Conservation (phyloP, 1,284 basidiomycete genomes). For the Melampsora allii-populina region DNA sequence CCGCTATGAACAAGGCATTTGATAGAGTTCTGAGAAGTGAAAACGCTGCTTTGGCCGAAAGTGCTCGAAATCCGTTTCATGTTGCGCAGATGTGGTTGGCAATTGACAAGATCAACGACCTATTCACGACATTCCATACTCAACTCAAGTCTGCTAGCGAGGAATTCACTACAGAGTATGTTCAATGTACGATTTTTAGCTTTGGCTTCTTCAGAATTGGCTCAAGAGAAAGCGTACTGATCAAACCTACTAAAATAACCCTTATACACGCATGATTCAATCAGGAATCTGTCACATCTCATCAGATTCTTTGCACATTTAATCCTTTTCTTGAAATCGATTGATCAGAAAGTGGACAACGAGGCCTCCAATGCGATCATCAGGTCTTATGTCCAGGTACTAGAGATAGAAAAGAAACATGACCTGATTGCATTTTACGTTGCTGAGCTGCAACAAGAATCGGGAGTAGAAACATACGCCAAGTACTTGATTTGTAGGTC, state of each 20-base stretch:
- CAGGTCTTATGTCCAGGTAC: conserved; percentile 80
- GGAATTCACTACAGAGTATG: conserved; percentile 63
- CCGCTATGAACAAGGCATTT: conserved; percentile 33
- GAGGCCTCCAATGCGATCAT: conserved; percentile 75
- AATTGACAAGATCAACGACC: conserved; percentile 64
- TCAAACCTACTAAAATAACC: conserved; percentile 35
- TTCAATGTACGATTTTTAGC: conserved; percentile 41
- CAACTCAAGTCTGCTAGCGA: conserved; percentile 57
- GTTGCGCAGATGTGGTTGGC: conserved; percentile 81
- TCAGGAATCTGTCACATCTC: conserved; percentile 52
- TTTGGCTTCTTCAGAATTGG: conserved; percentile 46
- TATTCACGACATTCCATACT: conserved; percentile 70
- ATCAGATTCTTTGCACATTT: conserved; percentile 90
- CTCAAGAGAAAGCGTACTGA: conserved; percentile 13
- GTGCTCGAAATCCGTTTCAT: conserved; percentile 77
- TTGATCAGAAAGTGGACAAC: conserved; percentile 69
- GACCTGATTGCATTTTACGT: conserved; percentile 91
- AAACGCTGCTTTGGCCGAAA: conserved; percentile 50
- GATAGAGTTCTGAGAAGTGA: conserved; percentile 24
- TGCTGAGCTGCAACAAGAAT: conserved; percentile 75
- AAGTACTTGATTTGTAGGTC: conserved; percentile 68
- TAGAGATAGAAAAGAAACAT: conserved; percentile 73
- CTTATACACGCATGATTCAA: conserved; percentile 10
- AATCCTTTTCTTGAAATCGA: conserved; percentile 81
- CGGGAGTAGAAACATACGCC: conserved; percentile 88